These are phyloP conservation scores for Astrothelium subdiscretum DNA, from an alignment of 495 filamentous ascomycete species.

Conservation along the genomic window DNA sequence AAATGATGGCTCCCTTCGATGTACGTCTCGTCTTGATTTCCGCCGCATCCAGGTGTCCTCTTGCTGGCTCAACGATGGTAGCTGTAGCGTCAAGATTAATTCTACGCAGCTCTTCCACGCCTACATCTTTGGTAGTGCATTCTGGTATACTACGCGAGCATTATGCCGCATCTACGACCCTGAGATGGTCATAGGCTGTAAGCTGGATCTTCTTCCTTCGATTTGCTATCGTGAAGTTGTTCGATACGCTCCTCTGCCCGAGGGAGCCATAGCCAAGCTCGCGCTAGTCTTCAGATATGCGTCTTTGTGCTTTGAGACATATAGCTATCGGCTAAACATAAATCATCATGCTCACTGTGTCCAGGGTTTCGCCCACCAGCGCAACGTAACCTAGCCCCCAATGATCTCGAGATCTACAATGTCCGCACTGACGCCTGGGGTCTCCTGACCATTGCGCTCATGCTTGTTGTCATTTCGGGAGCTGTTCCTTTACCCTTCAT, in stretches of 20 bases:
- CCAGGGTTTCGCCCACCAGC: background rate
- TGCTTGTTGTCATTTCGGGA: constrained; percentile 15
- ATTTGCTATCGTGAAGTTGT: background rate
- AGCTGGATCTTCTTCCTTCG: constrained; percentile 1
- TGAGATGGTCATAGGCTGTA: constrained; percentile 10
- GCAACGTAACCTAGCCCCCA: background rate
- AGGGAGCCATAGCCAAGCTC: background rate
- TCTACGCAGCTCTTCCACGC: constrained; percentile 14
- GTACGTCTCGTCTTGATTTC: background rate
- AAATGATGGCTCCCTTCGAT: constrained; percentile 6
- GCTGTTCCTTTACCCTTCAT: constrained; percentile 14
- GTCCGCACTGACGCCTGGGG: constrained; percentile 18
- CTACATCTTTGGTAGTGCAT: constrained; percentile 19
- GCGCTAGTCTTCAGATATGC: background rate
- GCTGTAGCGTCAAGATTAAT: background rate
- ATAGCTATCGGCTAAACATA: background rate
- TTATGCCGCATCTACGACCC: constrained; percentile 14
- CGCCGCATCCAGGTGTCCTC: background rate
- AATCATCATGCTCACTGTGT: background rate
- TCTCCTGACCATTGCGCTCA: constrained; percentile 9
- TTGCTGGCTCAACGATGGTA: background rate
- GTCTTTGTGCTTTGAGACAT: background rate
- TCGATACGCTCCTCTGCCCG: background rate
- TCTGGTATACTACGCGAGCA: constrained; percentile 17
- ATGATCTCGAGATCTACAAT: constrained; percentile 21